phyloP scores from a whole-genome alignment of 1,284 basidiomycete genomes.

The Amylostereum areolatum region DNA sequence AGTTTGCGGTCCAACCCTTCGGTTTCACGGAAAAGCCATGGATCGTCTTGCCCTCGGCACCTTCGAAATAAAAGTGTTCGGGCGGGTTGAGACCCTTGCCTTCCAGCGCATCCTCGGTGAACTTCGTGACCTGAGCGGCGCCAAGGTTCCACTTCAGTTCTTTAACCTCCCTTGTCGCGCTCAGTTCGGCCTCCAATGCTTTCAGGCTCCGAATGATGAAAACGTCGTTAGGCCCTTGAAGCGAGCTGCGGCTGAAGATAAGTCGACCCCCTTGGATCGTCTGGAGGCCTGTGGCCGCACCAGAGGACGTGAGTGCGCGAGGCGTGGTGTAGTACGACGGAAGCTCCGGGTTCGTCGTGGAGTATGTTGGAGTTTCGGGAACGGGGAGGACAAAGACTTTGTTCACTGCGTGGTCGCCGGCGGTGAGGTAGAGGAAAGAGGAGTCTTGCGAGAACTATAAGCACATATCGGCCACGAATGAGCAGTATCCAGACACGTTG shows the following conservation, averaged over 20 bases:
- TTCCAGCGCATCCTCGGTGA: conserved; percentile 53
- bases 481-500: background rate
- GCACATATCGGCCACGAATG: too few relatives aligned
- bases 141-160: conserved; percentile 20
- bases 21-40: conserved; percentile 85
- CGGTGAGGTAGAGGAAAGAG: conserved; percentile 64
- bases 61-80: conserved; percentile 84
- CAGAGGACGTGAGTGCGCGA: conserved; percentile 48
- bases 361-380: conserved; percentile 51
- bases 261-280: conserved; percentile 52
- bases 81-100: conserved; percentile 52
- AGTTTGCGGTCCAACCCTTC: conserved; percentile 58
- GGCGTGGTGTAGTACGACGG: conserved; percentile 46
- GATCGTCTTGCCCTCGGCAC: conserved; percentile 63
- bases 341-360: conserved; percentile 44
- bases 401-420: conserved; percentile 68
- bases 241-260: conserved; percentile 62
- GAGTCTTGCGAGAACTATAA: conserved; percentile 69
- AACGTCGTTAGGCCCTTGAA: conserved; percentile 70
- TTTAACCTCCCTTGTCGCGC: background rate
- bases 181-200: conserved; percentile 11
- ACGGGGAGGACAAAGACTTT: conserved; percentile 70
- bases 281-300: conserved; percentile 56
- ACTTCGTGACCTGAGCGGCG: conserved; percentile 50
- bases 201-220: conserved; percentile 52